Conservation (phyloP, 2,329 filamentous ascomycete species). For the Exophiala mesophila region DNA sequence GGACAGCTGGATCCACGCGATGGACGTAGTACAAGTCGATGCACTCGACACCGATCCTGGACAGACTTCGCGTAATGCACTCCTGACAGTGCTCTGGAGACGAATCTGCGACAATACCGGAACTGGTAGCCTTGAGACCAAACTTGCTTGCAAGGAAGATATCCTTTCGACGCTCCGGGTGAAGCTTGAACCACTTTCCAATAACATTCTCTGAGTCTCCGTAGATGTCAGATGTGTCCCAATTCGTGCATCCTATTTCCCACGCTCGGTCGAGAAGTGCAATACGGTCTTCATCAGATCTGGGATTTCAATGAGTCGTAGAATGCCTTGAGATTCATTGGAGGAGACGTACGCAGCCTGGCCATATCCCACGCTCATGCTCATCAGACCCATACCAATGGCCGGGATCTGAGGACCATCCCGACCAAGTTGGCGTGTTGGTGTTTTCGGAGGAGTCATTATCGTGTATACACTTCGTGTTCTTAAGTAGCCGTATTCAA, state of each 20-base stretch:
- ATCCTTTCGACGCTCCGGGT: slow-evolving; percentile 35
- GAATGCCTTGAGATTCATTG: too few relatives aligned
- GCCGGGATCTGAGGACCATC: background rate
- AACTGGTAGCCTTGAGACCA: slow-evolving; percentile 27
- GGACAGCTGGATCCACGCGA: slow-evolving; percentile 37
- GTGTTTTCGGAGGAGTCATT: background rate
- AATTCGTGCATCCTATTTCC: slow-evolving; percentile 40
- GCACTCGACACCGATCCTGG: slow-evolving; percentile 33
- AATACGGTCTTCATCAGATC: slow-evolving; percentile 40
- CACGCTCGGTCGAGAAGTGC: slow-evolving; percentile 43
- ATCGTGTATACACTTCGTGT: too few relatives aligned
- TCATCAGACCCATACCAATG: background rate
- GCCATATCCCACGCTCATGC: too few relatives aligned
- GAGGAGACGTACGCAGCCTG: too few relatives aligned
- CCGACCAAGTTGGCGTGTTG: background rate
- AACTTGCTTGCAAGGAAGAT: slow-evolving; percentile 42
- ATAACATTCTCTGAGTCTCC: slow-evolving; percentile 13
- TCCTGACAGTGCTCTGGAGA: slow-evolving; percentile 35
- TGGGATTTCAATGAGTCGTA: background rate
- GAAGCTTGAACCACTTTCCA: slow-evolving; percentile 36
- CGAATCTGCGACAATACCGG: slow-evolving; percentile 32
- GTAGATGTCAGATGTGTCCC: slow-evolving; percentile 36
- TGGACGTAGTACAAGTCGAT: slow-evolving; percentile 42
- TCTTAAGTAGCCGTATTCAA: too few relatives aligned
- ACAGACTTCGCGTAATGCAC: slow-evolving; percentile 34